A percentile compares a stretch with the other conserved stretches of the same genome.
Evolutionary conservation across 257 asterid genomes (phyloP).

Genomic region (Solanum bukasovii): DNA sequence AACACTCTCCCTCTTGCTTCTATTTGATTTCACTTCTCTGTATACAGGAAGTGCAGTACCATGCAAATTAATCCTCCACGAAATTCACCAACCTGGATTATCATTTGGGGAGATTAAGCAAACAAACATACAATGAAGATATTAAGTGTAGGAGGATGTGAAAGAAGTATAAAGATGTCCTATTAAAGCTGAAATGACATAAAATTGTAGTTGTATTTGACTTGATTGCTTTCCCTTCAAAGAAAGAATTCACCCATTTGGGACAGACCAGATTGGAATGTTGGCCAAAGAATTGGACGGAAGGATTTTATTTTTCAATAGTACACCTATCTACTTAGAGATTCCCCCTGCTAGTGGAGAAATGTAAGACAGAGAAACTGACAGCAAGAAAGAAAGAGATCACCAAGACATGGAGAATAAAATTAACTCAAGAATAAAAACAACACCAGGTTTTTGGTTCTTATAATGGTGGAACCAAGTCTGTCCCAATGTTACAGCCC

Average conservation of each 20-base stretch:
- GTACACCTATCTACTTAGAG: background rate
- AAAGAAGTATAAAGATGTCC: background rate
- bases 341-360: background rate
- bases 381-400: background rate
- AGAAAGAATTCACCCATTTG: background rate
- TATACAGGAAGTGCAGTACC: background rate
- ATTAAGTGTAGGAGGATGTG: background rate
- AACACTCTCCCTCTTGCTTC: background rate
- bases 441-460: background rate
- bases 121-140: background rate
- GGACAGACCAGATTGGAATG: background rate
- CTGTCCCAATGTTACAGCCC: background rate
- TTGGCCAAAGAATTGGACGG: background rate
- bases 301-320: background rate
- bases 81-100: background rate
- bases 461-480: background rate
- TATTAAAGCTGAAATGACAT: background rate
- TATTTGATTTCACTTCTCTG: background rate
- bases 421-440: background rate
- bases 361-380: background rate
- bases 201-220: background rate
- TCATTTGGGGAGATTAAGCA: background rate
- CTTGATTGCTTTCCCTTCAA: background rate
- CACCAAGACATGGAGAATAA: background rate
- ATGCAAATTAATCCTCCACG: background rate